These are phyloP conservation scores for Pilaira anomala DNA, from an alignment of 192 early-diverging fungal species.

Conservation along the genomic window DNA sequence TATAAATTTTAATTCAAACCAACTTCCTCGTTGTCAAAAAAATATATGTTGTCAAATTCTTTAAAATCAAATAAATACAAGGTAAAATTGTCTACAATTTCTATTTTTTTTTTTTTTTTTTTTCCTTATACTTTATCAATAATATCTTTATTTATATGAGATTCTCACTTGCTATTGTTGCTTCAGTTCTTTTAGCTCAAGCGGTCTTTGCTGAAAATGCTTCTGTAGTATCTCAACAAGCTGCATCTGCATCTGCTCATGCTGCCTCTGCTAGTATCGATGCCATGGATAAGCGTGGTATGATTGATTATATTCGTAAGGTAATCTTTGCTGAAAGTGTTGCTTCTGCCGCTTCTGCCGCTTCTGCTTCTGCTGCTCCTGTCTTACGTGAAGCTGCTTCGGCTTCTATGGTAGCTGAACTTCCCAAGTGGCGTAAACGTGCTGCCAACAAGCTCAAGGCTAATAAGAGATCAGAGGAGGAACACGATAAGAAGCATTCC, in stretches of 20 bases:
- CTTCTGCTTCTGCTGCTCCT: not conserved
- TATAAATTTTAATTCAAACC: too few species aligned
- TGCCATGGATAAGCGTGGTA: not conserved
- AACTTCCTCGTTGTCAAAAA: too few species aligned
- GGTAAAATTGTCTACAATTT: too few species aligned
- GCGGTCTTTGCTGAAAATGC: constrained; percentile 9
- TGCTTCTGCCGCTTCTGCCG: not conserved
- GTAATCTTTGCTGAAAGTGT: not conserved
- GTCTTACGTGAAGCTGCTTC: too few species aligned
- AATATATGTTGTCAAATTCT: too few species aligned
- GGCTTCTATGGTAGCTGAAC: too few species aligned
- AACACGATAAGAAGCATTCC: too few species aligned
- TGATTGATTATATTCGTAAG: not conserved
- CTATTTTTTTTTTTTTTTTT: too few species aligned
- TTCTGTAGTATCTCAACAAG: not conserved
- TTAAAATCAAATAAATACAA: too few species aligned
- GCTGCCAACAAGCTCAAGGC: too few species aligned
- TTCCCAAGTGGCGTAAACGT: too few species aligned
- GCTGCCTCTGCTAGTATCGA: not conserved
- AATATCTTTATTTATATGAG: constrained; percentile 5
- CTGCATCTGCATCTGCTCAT: not conserved
- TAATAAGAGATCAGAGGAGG: not conserved
- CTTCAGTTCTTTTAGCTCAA: constrained; percentile 7
- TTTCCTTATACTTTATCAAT: too few species aligned
- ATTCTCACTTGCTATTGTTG: constrained; percentile 20